Conservation (phyloP, 2,329 filamentous ascomycete genomes). For the Pseudogymnoascus pannorum region DNA sequence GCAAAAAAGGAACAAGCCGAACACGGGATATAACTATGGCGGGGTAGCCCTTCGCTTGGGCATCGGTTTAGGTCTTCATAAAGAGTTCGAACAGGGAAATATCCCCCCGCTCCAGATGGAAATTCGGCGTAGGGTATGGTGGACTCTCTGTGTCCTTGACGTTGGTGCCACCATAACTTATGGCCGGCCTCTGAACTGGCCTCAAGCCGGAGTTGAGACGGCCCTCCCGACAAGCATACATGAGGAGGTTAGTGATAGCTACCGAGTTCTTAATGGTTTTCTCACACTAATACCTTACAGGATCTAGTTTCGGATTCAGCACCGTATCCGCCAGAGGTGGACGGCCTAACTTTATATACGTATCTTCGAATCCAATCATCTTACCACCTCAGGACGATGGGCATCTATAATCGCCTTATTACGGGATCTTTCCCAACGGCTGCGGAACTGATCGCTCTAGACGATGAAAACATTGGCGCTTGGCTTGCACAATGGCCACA, state of each 20-base stretch:
- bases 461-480: constrained; percentile 13
- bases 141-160: constrained; percentile 17
- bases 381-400: constrained; percentile 9
- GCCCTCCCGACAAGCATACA: constrained; percentile 15
- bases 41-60: constrained; percentile 93
- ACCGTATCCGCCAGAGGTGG: not conserved
- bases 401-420: constrained; percentile 10
- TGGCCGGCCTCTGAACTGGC: constrained; percentile 16
- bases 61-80: constrained; percentile 41
- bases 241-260: constrained; percentile 13
- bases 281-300: not conserved
- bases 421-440: constrained; percentile 8
- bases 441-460: constrained; percentile 7
- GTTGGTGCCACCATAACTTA: constrained; percentile 18
- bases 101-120: constrained; percentile 16
- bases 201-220: constrained; percentile 15
- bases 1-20: constrained; percentile 44
- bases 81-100: constrained; percentile 18
- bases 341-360: constrained; percentile 10
- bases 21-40: constrained; percentile 60
- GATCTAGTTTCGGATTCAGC: constrained; percentile 2
- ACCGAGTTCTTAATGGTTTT: not conserved
- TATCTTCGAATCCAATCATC: constrained; percentile 6
- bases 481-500: constrained; percentile 13
- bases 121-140: constrained; percentile 17